Evolutionary conservation across 2,329 filamentous ascomycete genomes (phyloP), one percentile per base, ranked within the genome.

Genomic region (Lizonia empirigonia): DNA sequence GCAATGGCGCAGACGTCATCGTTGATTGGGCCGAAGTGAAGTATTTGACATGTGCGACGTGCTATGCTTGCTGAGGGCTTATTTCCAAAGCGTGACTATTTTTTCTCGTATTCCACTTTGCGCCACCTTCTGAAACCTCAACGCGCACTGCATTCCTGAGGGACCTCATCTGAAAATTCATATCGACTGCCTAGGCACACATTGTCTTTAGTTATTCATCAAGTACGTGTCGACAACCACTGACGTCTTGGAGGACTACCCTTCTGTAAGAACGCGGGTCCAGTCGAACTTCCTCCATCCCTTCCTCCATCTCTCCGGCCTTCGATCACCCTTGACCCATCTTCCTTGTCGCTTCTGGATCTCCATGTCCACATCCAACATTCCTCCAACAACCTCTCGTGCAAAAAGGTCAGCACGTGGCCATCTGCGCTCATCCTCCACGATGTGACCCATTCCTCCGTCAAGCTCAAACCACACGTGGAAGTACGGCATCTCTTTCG

Each of bases 401-500:
- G 94, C 94, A 71, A 99, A 99, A 15, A 97, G 72, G 73, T 99
- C 94, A 0, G 93, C 93, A 63, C 82, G 84, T 0, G 95, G 95
- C 94, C 94, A 99, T 41, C 86, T 80, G 39, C 85, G 82, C 22
- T 85, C 79, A 63, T 99, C 90, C 74, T 99, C 94, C 0, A 99
- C 89, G 7, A 99, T 80, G 71, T 99, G 94, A 0, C 91, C 94
- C 59, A 99, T 75, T 0, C 94, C 94, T 2, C 94, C 94, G 68
- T 99, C 92, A 1, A 99, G 78, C 44, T 85, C 84, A 70, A 97
- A 97, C 92, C 93, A 99, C 4, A 74, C 93, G 72, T 99, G 94
- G 67, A 99, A 99, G 72, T 99, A 99, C 0, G 95, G 93, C 89
- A 95, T 93, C 77, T 99, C 93, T 76, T 95, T 96, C 10, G 90